Evolutionary conservation across 106 monocot species (phyloP).

Genomic region (Dactylorhiza incarnata): DNA sequence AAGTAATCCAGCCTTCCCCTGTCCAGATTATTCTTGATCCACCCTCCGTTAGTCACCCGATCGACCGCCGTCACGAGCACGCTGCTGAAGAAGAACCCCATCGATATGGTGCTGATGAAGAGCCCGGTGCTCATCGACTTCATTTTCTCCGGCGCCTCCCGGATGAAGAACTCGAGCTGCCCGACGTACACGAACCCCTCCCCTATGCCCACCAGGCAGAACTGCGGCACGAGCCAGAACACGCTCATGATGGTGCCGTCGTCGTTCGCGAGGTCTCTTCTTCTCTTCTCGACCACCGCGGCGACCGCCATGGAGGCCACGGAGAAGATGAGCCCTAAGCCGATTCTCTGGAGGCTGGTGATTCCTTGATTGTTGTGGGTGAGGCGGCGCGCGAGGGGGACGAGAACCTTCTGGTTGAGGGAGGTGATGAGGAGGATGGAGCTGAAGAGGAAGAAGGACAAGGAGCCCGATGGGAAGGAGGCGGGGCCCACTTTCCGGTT

Average conservation of each 20-base stretch:
- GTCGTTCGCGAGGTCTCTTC: conserved; percentile 12
- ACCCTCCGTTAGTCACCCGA: conserved; percentile 30
- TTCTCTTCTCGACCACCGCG: conserved; percentile 32
- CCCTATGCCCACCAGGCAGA: conserved; percentile 64
- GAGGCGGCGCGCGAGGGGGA: conserved; percentile 46
- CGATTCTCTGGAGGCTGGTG: conserved; percentile 70
- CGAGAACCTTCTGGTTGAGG: conserved; percentile 69
- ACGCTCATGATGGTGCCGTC: conserved; percentile 25
- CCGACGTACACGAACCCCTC: conserved; percentile 84
- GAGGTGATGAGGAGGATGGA: conserved; percentile 74
- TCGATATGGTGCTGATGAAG: conserved; percentile 64
- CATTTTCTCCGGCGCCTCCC: conserved; percentile 78
- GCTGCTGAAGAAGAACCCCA: conserved; percentile 88
- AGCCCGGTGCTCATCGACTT: conserved; percentile 93
- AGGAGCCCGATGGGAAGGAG: conserved; percentile 59
- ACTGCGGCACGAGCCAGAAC: conserved; percentile 89
- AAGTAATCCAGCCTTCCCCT: conserved; percentile 69
- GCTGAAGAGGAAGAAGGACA: conserved; percentile 80
- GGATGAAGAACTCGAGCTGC: conserved; percentile 88
- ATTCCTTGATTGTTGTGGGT: conserved; percentile 51
- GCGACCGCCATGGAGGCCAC: conserved; percentile 55
- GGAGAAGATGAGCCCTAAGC: conserved; percentile 55
- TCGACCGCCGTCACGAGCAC: conserved; percentile 48
- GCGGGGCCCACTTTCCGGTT: conserved; percentile 48
- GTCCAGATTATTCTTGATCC: conserved; percentile 73